A percentile compares a stretch with the other conserved stretches of the same genome.
phyloP scores from a whole-genome alignment of 495 filamentous ascomycete genomes.

The Cladorrhinum samala region DNA sequence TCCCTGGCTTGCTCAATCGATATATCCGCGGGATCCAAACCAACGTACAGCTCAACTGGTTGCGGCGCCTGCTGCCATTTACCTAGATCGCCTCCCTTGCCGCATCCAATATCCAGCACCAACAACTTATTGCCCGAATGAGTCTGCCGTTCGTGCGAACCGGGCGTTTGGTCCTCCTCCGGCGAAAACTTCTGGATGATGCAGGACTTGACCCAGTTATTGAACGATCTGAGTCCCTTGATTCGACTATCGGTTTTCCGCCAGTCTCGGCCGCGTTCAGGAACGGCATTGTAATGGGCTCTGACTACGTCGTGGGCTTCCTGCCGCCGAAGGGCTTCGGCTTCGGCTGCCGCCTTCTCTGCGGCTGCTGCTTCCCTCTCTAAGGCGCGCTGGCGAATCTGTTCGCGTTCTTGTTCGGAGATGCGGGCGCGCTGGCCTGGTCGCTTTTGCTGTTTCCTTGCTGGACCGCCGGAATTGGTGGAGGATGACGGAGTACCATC shows the following conservation, averaged over 20 bases:
- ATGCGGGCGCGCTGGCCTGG: constrained; percentile 79
- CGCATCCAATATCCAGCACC: constrained; percentile 91
- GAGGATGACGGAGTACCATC: constrained; percentile 28
- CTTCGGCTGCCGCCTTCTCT: constrained; percentile 47
- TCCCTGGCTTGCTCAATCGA: constrained; percentile 85
- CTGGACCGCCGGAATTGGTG: constrained; percentile 30
- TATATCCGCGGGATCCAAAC: constrained; percentile 85
- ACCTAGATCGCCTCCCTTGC: constrained; percentile 89
- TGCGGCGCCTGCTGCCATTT: constrained; percentile 94
- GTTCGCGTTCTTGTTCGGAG: constrained; percentile 60
- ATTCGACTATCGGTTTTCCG: constrained; percentile 87
- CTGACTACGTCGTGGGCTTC: constrained; percentile 79
- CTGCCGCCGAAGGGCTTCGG: constrained; percentile 32
- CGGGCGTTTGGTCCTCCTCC: constrained; percentile 58
- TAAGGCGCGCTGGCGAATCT: constrained; percentile 58
- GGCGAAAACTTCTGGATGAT: constrained; percentile 95
- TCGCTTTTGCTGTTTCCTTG: constrained; percentile 68
- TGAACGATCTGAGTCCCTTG: constrained; percentile 88
- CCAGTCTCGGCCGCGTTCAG: constrained; percentile 88
- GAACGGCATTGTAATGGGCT: constrained; percentile 95
- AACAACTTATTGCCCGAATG: constrained; percentile 52
- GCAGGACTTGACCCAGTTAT: constrained; percentile 98
- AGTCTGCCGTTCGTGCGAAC: constrained; percentile 48
- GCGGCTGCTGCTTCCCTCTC: constrained; percentile 65
- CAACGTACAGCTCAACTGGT: constrained; percentile 80